Evolutionary conservation across 176 grass and related monocot genomes (phyloP).

Genomic region (Oryza rufipogon): DNA sequence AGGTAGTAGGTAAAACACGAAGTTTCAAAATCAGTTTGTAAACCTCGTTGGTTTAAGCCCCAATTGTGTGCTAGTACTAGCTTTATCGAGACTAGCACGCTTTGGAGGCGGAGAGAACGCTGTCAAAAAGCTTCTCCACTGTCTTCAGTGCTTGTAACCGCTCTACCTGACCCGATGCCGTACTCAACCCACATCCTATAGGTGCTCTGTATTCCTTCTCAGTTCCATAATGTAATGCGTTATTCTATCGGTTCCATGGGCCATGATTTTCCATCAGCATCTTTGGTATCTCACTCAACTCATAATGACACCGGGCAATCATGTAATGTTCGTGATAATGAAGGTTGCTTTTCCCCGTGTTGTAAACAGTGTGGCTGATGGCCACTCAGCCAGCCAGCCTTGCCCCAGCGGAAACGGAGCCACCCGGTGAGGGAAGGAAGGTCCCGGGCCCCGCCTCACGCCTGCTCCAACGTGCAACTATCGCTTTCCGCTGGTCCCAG

Average conservation of each 20-base stretch:
- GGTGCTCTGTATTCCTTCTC: background rate
- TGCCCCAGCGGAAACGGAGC: background rate
- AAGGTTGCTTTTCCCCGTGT: background rate
- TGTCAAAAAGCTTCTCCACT: background rate
- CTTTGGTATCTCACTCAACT: background rate
- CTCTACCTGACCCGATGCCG: background rate
- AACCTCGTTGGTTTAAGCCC: background rate
- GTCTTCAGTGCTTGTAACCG: background rate
- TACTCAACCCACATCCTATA: background rate
- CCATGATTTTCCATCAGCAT: slow-evolving; percentile 5
- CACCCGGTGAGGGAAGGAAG: too few species aligned
- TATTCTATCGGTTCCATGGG: background rate
- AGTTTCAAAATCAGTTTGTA: background rate
- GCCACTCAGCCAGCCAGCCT: background rate
- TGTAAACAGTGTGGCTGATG: slow-evolving; percentile 5
- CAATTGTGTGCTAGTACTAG: too few species aligned
- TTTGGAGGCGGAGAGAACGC: background rate
- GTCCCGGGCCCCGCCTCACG: background rate
- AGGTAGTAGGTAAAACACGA: slow-evolving; percentile 1
- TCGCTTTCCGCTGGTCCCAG: slow-evolving; percentile 25
- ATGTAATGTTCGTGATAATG: background rate
- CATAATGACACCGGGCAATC: background rate
- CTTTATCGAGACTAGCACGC: background rate
- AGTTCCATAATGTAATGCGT: background rate
- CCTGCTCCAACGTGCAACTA: slow-evolving; percentile 38